Base-by-base conservation (phyloP, 2,329 filamentous ascomycete genomes). In the Emmonsia crescens region DNA sequence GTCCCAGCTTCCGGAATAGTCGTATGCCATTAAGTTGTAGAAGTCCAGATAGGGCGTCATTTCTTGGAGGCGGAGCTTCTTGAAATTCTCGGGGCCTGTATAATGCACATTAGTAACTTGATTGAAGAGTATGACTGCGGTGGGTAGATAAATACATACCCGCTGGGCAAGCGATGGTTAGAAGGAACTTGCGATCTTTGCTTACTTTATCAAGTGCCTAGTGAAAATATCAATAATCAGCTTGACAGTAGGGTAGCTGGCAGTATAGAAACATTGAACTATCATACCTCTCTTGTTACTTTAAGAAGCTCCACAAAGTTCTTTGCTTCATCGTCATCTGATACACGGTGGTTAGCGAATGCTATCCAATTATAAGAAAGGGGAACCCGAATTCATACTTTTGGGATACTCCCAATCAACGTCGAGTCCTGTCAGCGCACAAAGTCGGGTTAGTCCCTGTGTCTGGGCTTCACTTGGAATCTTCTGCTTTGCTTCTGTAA, bases 1-100 rank as follows among this genome's bases (percentile, higher is more conserved):
- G 69, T 91, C 89, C 91, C 91, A 96, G 2, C 85, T 87, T 2
- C 93, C 93, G 12, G 90, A 86, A 70, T 86, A 94, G 74, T 95
- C 90, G 74, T 94, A 95, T 1, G 88, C 89, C 90, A 95, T 95
- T 14, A 78, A 69, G 63, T 82, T 82, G 74, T 79, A 82, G 68
- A 82, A 82, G 63, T 82, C 80, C 6, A 82, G 72, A 46, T 78
- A 77, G 29, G 71, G 66, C 46, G 77, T 77, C 78, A 81, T 80
- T 48, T 72, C 73, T 10, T 67, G 68, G 27, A 80, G 73, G 27
- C 73, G 71, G 65, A 80, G 70, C 38, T 73, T 75, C 59, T 73
- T 70, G 65, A 76, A 78, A 65, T 78, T 74, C 9, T 68, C 66
- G 3, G 76, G 72, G 9, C 78, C 76, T 74, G 38, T 3, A 38